A percentile compares a stretch with the other conserved stretches of the same genome.
These are phyloP conservation scores for Yamadazyma nakazawae DNA, from an alignment of 805 yeast species.

Conservation along the genomic window DNA sequence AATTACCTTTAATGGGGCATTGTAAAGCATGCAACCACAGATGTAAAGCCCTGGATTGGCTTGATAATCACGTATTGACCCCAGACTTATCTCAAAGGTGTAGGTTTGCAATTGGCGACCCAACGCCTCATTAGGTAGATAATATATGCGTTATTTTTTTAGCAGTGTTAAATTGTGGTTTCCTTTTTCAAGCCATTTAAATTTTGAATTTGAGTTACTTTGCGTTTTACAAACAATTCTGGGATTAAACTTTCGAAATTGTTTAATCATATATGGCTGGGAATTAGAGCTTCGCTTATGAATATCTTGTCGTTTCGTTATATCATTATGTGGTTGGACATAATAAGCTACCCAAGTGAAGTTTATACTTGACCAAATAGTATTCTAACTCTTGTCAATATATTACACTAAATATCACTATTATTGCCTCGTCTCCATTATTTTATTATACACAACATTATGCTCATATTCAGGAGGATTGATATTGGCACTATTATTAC, in stretches of 20 bases:
- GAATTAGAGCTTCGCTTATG: too few species aligned
- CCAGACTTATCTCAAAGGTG: slow-evolving; percentile 21
- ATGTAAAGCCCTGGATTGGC: slow-evolving; percentile 52
- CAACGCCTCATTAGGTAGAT: slow-evolving; percentile 4
- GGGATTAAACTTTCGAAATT: too few species aligned
- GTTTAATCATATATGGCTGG: too few species aligned
- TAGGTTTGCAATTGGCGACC: slow-evolving; percentile 15
- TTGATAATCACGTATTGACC: slow-evolving; percentile 50
- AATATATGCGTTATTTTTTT: neutral
- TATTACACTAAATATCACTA: neutral
- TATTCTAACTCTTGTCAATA: neutral
- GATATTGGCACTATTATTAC: neutral
- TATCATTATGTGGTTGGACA: too few species aligned
- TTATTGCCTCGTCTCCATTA: slow-evolving; percentile 3
- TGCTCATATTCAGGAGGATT: neutral
- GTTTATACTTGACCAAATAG: too few species aligned
- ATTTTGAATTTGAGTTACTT: neutral
- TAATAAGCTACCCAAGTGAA: too few species aligned
- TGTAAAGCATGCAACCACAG: slow-evolving; percentile 48
- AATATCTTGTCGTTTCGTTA: too few species aligned
- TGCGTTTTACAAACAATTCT: too few species aligned
- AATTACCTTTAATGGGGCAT: slow-evolving; percentile 34
- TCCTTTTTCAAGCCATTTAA: neutral
- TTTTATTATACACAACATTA: slow-evolving; percentile 3
- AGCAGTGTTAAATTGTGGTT: neutral